Percentiles rank a stretch among this genome's conserved stretches.
Conservation (phyloP, 2,329 filamentous ascomycete species). For the Penicillium sp. region DNA sequence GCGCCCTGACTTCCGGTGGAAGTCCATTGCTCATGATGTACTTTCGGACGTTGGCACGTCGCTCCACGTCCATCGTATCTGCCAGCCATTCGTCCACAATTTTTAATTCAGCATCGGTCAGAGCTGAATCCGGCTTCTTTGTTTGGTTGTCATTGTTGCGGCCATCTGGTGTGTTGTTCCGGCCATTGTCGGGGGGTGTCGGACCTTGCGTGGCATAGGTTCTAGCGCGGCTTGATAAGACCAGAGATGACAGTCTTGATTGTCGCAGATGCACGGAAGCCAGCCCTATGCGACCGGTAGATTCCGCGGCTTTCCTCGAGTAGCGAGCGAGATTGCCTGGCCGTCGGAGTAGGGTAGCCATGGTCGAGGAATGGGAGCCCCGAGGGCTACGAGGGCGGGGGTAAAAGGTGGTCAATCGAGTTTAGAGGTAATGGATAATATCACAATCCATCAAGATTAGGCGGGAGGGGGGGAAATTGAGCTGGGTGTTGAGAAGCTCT, state of each 20-base stretch:
- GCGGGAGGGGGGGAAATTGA: constrained; percentile 9
- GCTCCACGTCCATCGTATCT: constrained; percentile 52
- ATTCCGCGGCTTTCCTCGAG: constrained; percentile 56
- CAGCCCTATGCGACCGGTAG: constrained; percentile 50
- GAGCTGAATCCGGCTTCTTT: constrained; percentile 39
- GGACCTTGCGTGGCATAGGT: constrained; percentile 46
- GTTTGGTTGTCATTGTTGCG: constrained; percentile 24
- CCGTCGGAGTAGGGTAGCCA: constrained; percentile 66
- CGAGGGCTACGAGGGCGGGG: constrained; percentile 26
- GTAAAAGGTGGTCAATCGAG: constrained; percentile 22
- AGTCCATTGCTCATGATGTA: constrained; percentile 66
- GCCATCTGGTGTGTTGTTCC: constrained; percentile 41
- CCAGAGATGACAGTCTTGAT: constrained; percentile 38
- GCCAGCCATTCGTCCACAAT: constrained; percentile 57
- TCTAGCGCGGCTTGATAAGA: constrained; percentile 33
- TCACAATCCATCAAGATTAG: constrained; percentile 28
- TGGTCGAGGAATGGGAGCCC: constrained; percentile 45
- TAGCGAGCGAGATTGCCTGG: constrained; percentile 64
- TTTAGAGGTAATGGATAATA: constrained; percentile 19
- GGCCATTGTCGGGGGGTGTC: constrained; percentile 40
- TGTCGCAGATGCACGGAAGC: constrained; percentile 38
- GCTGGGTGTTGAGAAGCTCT: constrained; percentile 23
- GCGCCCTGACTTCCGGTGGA: constrained; percentile 63
- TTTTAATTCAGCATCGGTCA: constrained; percentile 56
- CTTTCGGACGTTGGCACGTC: constrained; percentile 58